Evolutionary conservation across 441 rosid genomes (phyloP).

Genomic region (Syzygium malaccense): DNA sequence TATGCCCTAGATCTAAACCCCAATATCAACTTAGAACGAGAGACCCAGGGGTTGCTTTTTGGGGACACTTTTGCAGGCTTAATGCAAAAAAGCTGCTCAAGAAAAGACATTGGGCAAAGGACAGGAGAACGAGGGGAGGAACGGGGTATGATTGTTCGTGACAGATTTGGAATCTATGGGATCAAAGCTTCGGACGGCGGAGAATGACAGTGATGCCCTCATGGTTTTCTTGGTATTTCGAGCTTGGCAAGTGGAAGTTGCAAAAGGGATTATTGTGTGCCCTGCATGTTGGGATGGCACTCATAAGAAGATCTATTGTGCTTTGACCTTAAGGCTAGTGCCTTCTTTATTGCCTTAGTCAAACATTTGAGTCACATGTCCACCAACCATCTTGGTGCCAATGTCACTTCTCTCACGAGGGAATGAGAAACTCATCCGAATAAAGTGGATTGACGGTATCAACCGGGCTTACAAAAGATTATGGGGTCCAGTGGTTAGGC

Average conservation of each 20-base stretch:
- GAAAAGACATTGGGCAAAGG: neutral
- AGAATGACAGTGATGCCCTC: neutral
- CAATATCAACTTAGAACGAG: neutral
- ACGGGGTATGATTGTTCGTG: neutral
- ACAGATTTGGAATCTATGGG: neutral
- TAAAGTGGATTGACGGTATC: neutral
- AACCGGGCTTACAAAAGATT: neutral
- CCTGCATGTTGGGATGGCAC: neutral
- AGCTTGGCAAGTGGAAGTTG: neutral
- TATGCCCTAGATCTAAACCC: neutral
- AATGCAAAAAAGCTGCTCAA: neutral
- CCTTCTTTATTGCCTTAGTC: neutral
- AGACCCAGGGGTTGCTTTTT: neutral
- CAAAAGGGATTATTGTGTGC: neutral
- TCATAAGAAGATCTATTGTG: neutral
- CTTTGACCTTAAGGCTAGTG: neutral
- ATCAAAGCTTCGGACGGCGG: neutral
- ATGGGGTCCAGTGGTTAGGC: accelerated
- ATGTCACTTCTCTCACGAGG: neutral
- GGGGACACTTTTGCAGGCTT: neutral
- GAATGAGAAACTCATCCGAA: neutral
- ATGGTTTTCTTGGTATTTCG: neutral
- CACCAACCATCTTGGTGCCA: neutral
- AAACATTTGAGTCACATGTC: neutral
- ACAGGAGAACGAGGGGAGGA: neutral